phyloP scores from a whole-genome alignment of 257 asterid species.

The Agastache rugosa region DNA sequence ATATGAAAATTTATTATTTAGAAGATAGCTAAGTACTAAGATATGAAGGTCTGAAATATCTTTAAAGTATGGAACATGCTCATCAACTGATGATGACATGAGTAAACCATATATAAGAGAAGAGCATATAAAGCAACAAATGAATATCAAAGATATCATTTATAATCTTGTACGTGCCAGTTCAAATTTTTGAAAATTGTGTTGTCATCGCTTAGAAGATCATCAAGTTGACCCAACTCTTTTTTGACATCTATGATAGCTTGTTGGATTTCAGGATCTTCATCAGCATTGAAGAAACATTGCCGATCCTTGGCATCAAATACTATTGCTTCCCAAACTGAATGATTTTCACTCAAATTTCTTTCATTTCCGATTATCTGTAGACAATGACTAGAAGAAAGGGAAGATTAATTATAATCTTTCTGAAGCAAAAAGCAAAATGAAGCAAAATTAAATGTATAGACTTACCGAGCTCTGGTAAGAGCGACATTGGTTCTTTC shows the following conservation, averaged over 20 bases:
- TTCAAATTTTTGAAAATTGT: slow-evolving; percentile 48
- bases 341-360: slow-evolving; percentile 45
- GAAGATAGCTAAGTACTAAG: neutral
- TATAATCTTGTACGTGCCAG: slow-evolving; percentile 60
- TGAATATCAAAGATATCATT: neutral
- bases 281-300: slow-evolving; percentile 62
- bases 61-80: neutral
- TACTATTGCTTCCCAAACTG: slow-evolving; percentile 61
- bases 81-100: neutral
- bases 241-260: slow-evolving; percentile 55
- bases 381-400: slow-evolving; percentile 59
- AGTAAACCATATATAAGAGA: neutral
- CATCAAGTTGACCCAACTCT: slow-evolving; percentile 62
- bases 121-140: neutral
- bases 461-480: slow-evolving; percentile 74
- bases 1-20: neutral
- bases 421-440: neutral
- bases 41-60: neutral
- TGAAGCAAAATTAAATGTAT: neutral
- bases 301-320: slow-evolving; percentile 56
- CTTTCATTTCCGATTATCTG: slow-evolving; percentile 75
- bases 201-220: slow-evolving; percentile 56
- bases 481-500: slow-evolving; percentile 72
- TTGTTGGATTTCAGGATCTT: slow-evolving; percentile 47
- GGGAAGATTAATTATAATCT: neutral